These are phyloP conservation scores for Cronartium ribicola DNA, from an alignment of 1,284 basidiomycete species.

Conservation along the genomic window DNA sequence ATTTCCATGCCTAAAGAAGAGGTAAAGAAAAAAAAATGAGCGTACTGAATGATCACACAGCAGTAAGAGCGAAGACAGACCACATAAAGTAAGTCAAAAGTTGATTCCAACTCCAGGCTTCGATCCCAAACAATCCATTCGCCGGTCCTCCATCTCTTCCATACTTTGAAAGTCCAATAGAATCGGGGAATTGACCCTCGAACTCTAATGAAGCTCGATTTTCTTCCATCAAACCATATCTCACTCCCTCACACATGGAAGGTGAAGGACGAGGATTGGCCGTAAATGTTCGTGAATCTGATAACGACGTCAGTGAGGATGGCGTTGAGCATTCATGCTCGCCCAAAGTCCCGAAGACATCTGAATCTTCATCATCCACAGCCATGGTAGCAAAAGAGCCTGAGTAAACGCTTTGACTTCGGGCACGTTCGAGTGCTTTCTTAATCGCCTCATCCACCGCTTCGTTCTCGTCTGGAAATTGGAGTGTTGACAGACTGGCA, in stretches of 20 bases:
- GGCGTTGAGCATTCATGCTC: not conserved
- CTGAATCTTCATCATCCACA: not conserved
- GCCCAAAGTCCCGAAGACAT: not conserved
- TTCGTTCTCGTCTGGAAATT: not conserved
- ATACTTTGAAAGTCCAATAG: slow-evolving; percentile 2
- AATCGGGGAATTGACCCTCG: slow-evolving; percentile 17
- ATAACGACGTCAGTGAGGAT: not conserved
- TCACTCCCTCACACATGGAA: slow-evolving; percentile 21
- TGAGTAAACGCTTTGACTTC: not conserved
- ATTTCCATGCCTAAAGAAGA: slow-evolving; percentile 31
- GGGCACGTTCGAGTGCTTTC: not conserved
- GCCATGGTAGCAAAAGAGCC: not conserved
- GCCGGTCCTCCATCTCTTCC: not conserved
- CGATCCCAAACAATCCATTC: slow-evolving; percentile 15
- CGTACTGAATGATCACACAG: not conserved
- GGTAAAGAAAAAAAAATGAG: not conserved
- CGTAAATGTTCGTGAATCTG: not conserved
- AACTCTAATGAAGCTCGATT: not conserved
- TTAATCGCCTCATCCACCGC: not conserved
- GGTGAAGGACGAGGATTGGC: slow-evolving; percentile 15
- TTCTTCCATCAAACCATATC: not conserved
- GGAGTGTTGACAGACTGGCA: not conserved
- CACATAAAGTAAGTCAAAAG: slow-evolving; percentile 38
- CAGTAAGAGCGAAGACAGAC: not conserved
- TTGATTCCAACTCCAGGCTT: slow-evolving; percentile 40